Conservation (phyloP, 225 moss, liverwort and hornwort genomes). For the Sphagnum tenellum region DNA sequence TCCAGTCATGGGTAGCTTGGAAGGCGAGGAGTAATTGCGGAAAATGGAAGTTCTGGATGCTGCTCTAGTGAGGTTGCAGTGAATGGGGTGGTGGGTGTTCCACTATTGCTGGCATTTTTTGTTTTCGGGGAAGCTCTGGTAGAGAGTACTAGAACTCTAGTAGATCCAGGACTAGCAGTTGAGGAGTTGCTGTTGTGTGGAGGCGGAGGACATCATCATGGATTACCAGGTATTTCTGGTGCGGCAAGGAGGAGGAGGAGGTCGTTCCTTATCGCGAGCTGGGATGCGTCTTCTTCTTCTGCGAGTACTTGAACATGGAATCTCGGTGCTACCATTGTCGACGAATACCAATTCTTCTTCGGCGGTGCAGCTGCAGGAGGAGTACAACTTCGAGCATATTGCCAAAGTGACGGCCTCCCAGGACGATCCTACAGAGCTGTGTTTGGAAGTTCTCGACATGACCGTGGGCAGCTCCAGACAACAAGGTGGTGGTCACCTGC, state of each 20-base stretch:
- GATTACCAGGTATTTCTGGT: conserved; percentile 57
- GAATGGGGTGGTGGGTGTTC: no score
- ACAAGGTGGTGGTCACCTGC: conserved; percentile 4
- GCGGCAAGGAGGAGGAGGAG: conserved; percentile 28
- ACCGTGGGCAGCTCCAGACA: conserved; percentile 7
- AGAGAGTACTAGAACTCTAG: no score
- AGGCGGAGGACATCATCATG: conserved; percentile 8
- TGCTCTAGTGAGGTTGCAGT: no score
- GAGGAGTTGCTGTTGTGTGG: no score
- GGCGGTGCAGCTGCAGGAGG: conserved; percentile 32
- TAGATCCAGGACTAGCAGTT: no score
- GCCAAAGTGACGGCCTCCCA: conserved; percentile 63
- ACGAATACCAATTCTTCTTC: conserved; percentile 18
- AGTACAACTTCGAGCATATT: conserved; percentile 91
- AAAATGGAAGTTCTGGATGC: no score
- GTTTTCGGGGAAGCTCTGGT: no score
- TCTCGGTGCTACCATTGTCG: conserved; percentile 67
- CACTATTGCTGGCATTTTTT: no score
- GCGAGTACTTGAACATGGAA: conserved; percentile 80
- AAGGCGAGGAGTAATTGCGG: no score
- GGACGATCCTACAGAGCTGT: conserved; percentile 77
- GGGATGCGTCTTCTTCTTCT: conserved; percentile 69
- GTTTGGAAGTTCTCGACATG: conserved; percentile 75
- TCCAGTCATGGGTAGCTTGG: no score
- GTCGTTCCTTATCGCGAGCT: conserved; percentile 28